Evolutionary conservation across 371 early-diverging fungal species (phyloP).

Genomic region (Thermomucor indicae-seudaticae): DNA sequence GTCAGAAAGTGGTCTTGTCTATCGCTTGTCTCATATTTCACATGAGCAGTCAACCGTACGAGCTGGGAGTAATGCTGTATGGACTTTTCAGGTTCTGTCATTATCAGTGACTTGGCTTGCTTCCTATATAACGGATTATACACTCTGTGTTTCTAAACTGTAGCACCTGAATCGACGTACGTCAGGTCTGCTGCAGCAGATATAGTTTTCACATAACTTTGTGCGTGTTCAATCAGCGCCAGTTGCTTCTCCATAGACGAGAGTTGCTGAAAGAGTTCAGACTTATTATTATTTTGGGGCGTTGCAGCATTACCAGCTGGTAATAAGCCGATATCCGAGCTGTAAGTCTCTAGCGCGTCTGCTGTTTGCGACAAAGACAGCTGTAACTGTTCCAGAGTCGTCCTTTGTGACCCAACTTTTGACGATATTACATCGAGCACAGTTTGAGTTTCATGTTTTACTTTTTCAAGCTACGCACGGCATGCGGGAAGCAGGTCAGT

Average conservation of each 20-base stretch:
- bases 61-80: conserved; percentile 40
- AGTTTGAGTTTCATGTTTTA: conserved; percentile 6
- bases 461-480: conserved; percentile 3
- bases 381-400: conserved; percentile 6
- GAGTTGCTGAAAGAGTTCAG: conserved; percentile 9
- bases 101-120: conserved; percentile 25
- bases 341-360: conserved; percentile 10
- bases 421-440: conserved; percentile 3
- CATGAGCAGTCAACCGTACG: conserved; percentile 20
- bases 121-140: conserved; percentile 12
- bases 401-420: conserved; percentile 8
- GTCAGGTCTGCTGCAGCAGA: conserved; percentile 29
- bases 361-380: conserved; percentile 9
- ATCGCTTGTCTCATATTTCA: conserved; percentile 10
- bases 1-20: conserved; percentile 8
- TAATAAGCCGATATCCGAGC: too few relatives aligned
- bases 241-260: conserved; percentile 18
- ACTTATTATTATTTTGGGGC: conserved; percentile 1
- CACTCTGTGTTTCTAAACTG: not conserved
- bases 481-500: not conserved
- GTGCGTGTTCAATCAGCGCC: conserved; percentile 20
- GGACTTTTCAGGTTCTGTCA: conserved; percentile 31
- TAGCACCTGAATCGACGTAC: conserved; percentile 8
- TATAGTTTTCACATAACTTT: conserved; percentile 27
- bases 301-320: not conserved